These are phyloP conservation scores for Mucor racemosus DNA, from an alignment of 371 early-diverging fungal species.

Conservation along the genomic window DNA sequence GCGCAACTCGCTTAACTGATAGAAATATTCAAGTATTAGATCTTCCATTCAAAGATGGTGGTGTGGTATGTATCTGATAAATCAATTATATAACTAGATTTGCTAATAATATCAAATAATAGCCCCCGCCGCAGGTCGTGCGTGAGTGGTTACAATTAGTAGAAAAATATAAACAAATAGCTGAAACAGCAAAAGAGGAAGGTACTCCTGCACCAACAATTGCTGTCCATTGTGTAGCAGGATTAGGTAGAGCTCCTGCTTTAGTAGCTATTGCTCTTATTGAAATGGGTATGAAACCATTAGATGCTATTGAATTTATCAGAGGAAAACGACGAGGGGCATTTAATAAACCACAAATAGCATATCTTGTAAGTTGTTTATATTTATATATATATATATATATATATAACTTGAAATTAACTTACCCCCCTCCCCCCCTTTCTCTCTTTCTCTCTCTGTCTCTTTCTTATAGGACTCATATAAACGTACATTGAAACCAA, in stretches of 20 bases:
- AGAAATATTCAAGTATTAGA: constrained; percentile 46
- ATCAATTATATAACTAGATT: neutral
- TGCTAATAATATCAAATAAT: neutral
- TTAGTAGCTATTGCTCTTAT: constrained; percentile 83
- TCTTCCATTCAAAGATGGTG: constrained; percentile 65
- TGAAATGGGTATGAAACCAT: constrained; percentile 81
- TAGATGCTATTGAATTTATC: constrained; percentile 83
- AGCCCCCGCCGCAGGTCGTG: constrained; percentile 75
- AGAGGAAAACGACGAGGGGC: constrained; percentile 83
- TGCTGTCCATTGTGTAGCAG: constrained; percentile 92
- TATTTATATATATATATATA: neutral
- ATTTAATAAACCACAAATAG: constrained; percentile 83
- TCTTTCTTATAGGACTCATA: constrained; percentile 37
- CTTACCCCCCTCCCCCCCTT: no score
- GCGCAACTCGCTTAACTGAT: constrained; percentile 72
- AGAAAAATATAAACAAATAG: constrained; percentile 36
- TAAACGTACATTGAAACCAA: constrained; percentile 43
- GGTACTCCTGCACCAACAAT: constrained; percentile 62
- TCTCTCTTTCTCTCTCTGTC: neutral
- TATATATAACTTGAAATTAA: no score
- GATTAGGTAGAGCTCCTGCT: constrained; percentile 80
- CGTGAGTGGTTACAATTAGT: constrained; percentile 80
- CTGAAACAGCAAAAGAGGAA: constrained; percentile 43
- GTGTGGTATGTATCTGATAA: constrained; percentile 50
- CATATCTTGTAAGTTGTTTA: constrained; percentile 44